Percentiles rank a stretch among this genome's conserved stretches.
phyloP scores from a whole-genome alignment of 352 stramenopile genomes.

The Halophytophthora batemanensis region DNA sequence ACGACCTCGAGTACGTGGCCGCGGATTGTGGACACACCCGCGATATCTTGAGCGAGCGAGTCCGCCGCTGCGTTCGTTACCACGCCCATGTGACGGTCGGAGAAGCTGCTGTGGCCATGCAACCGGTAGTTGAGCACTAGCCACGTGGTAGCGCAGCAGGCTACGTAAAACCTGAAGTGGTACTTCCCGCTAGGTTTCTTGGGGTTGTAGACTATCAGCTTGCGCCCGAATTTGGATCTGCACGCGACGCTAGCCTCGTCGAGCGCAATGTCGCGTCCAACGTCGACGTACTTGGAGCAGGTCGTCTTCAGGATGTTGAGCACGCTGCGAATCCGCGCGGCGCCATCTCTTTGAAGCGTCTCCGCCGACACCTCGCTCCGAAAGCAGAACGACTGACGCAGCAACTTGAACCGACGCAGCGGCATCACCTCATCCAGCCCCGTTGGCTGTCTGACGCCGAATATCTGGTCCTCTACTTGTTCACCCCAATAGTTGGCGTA shows the following conservation, averaged over 20 bases:
- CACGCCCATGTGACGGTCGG: slow-evolving; percentile 15
- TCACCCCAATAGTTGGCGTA: slow-evolving; percentile 28
- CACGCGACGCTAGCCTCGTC: slow-evolving; percentile 25
- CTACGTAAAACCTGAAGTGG: slow-evolving; percentile 33
- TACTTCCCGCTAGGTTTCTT: slow-evolving; percentile 30
- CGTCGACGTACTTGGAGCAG: slow-evolving; percentile 17
- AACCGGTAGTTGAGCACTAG: slow-evolving; percentile 25
- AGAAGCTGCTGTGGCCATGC: slow-evolving; percentile 20
- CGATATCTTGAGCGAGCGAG: background rate
- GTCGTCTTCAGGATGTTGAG: slow-evolving; percentile 28
- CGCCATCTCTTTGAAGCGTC: too few relatives aligned
- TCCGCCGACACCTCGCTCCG: too few relatives aligned
- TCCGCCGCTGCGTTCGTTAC: slow-evolving; percentile 1
- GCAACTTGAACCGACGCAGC: slow-evolving; percentile 18
- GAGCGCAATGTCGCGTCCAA: slow-evolving; percentile 22
- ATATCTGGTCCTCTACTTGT: slow-evolving; percentile 16
- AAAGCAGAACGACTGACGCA: slow-evolving; percentile 22
- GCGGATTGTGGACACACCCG: slow-evolving; percentile 3
- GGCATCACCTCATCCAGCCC: slow-evolving; percentile 16
- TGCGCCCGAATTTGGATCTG: slow-evolving; percentile 20
- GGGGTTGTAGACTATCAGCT: slow-evolving; percentile 30
- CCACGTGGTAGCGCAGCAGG: slow-evolving; percentile 28
- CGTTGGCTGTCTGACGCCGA: background rate
- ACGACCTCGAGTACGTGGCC: slow-evolving; percentile 26
- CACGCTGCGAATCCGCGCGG: slow-evolving; percentile 11